Conservation (phyloP, 805 yeast species). For the Saccharomycopsis sp. region DNA sequence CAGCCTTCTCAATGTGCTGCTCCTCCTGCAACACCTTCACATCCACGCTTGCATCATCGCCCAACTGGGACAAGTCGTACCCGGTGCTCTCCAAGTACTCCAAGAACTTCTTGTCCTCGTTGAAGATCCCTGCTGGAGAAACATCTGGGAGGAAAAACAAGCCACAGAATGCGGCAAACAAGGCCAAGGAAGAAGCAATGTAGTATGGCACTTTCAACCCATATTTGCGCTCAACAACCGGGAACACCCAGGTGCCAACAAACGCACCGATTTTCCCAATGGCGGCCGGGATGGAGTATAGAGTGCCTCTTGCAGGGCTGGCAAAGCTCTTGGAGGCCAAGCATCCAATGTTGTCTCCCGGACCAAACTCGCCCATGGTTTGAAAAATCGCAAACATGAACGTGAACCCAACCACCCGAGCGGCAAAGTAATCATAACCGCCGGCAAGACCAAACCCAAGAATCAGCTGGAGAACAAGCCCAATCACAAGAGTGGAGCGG, state of each 20-base stretch:
- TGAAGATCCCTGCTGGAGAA: conserved; percentile 71
- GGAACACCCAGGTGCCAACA: conserved; percentile 84
- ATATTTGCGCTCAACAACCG: conserved; percentile 55
- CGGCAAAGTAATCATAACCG: conserved; percentile 41
- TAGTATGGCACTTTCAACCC: conserved; percentile 69
- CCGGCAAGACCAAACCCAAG: conserved; percentile 84
- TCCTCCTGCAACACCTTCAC: conserved; percentile 10
- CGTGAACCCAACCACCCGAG: conserved; percentile 67
- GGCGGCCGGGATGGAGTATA: conserved; percentile 88
- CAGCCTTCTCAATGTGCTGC: neutral
- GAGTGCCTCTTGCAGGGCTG: conserved; percentile 82
- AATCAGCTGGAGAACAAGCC: conserved; percentile 64
- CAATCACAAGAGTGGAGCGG: conserved; percentile 61
- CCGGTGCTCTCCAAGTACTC: conserved; percentile 60
- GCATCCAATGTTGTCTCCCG: conserved; percentile 87
- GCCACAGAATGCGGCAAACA: conserved; percentile 32
- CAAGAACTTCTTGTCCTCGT: conserved; percentile 67
- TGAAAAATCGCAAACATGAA: conserved; percentile 83
- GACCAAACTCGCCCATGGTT: conserved; percentile 87
- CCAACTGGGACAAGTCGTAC: conserved; percentile 57
- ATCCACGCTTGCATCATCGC: conserved; percentile 22
- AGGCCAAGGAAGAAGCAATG: conserved; percentile 48
- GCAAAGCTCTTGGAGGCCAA: conserved; percentile 82
- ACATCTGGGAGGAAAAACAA: conserved; percentile 39
- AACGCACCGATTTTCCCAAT: conserved; percentile 89